Conservation (phyloP, 352 stramenopile species). For the Pythium vanterpoolii region DNA sequence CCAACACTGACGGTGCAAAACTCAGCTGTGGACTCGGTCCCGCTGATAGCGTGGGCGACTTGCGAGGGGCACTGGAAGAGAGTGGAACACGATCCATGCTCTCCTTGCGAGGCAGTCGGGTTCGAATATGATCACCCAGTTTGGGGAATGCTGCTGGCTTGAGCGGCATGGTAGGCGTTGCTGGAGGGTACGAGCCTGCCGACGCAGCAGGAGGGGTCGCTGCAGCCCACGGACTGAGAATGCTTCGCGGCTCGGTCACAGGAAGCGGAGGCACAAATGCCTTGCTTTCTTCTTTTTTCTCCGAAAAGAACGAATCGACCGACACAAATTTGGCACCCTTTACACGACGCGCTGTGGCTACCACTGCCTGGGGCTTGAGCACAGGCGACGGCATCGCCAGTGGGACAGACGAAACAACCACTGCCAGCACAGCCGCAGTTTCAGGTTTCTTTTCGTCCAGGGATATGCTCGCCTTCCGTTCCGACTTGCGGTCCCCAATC, state of each 20-base stretch:
- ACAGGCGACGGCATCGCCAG: slow-evolving; percentile 2
- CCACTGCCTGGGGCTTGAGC: slow-evolving; percentile 4
- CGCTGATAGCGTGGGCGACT: neutral
- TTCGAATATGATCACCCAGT: slow-evolving; percentile 4
- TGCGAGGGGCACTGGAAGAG: neutral
- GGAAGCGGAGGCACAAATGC: too few species aligned
- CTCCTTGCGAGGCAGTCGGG: too few species aligned
- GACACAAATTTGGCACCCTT: slow-evolving; percentile 58
- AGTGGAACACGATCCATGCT: slow-evolving; percentile 10
- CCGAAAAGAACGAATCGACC: slow-evolving; percentile 44
- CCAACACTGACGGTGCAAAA: slow-evolving; percentile 19
- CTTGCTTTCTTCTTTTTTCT: slow-evolving; percentile 22
- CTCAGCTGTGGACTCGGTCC: slow-evolving; percentile 31
- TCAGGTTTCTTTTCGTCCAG: slow-evolving; percentile 2
- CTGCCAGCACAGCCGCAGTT: neutral
- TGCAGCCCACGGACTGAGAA: slow-evolving; percentile 23
- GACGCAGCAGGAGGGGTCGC: neutral
- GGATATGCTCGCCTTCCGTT: slow-evolving; percentile 14
- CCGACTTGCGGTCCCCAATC: slow-evolving; percentile 1
- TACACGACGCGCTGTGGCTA: slow-evolving; percentile 11
- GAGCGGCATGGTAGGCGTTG: neutral
- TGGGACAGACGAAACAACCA: neutral
- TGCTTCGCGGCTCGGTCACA: neutral
- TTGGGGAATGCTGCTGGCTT: slow-evolving; percentile 1
- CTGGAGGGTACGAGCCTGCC: too few species aligned